Evolutionary conservation across 805 yeast species (phyloP).

Genomic region (Tetrapisispora arboricola): DNA sequence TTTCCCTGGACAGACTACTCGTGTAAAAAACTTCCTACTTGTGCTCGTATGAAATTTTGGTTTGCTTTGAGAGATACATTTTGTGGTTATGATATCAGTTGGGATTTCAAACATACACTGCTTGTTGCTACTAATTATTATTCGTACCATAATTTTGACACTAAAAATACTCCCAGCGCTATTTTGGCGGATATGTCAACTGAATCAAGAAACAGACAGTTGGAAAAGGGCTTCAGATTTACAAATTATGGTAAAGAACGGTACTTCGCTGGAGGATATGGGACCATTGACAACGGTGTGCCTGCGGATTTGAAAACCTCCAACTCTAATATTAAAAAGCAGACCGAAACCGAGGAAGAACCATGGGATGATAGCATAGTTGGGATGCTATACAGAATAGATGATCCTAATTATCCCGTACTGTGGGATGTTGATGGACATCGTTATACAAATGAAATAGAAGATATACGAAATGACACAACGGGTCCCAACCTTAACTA

Average conservation of each 20-base stretch:
- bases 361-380: conserved; percentile 21
- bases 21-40: conserved; percentile 49
- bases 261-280: conserved; percentile 55
- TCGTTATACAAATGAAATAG: conserved; percentile 18
- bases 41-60: conserved; percentile 49
- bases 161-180: conserved; percentile 45
- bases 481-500: background rate
- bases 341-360: conserved; percentile 9
- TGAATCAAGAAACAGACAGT: conserved; percentile 51
- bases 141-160: conserved; percentile 74
- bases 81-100: conserved; percentile 64
- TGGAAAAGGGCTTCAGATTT: conserved; percentile 77
- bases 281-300: conserved; percentile 6
- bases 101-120: conserved; percentile 62
- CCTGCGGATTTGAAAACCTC: too few species aligned
- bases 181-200: conserved; percentile 60
- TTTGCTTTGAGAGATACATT: conserved; percentile 69
- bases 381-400: conserved; percentile 18
- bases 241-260: conserved; percentile 66
- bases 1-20: conserved; percentile 71
- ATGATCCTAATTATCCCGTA: conserved; percentile 28
- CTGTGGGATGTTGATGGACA: conserved; percentile 23
- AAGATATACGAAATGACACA: conserved; percentile 9
- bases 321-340: too few species aligned
- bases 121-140: conserved; percentile 60